Evolutionary conservation across 441 rosid species (phyloP).

Genomic region (Melastoma candidum): DNA sequence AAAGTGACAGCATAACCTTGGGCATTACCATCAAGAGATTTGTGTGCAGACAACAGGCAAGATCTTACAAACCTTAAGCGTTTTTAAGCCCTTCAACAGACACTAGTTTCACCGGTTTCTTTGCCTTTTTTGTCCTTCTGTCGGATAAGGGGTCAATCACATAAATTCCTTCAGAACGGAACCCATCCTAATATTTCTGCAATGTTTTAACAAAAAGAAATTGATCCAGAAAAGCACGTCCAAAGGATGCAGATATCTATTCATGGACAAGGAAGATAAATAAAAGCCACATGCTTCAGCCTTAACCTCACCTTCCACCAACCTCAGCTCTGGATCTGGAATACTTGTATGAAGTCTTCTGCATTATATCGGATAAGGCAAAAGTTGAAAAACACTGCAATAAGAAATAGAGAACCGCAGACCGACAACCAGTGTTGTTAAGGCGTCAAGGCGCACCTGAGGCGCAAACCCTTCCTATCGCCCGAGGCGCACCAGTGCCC

Average conservation of each 20-base stretch:
- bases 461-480: too few species aligned
- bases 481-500: too few species aligned
- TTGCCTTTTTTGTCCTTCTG: slow-evolving; percentile 33
- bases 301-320: slow-evolving; percentile 77
- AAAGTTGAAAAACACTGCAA: not conserved
- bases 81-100: slow-evolving; percentile 74
- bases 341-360: slow-evolving; percentile 70
- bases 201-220: not conserved
- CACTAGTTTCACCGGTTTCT: slow-evolving; percentile 48
- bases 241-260: slow-evolving; percentile 1
- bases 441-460: too few species aligned
- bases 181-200: slow-evolving; percentile 60
- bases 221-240: not conserved
- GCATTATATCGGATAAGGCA: slow-evolving; percentile 10
- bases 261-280: slow-evolving; percentile 4
- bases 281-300: not conserved
- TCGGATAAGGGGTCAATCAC: slow-evolving; percentile 53
- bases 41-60: not conserved
- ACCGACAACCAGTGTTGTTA: too few species aligned
- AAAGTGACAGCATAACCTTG: slow-evolving; percentile 4
- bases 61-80: slow-evolving; percentile 45
- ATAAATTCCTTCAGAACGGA: slow-evolving; percentile 52
- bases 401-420: too few species aligned
- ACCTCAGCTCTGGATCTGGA: slow-evolving; percentile 56
- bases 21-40: not conserved